Conservation (phyloP, 1,284 basidiomycete genomes). For the Cutaneotrichosporon sp. region DNA sequence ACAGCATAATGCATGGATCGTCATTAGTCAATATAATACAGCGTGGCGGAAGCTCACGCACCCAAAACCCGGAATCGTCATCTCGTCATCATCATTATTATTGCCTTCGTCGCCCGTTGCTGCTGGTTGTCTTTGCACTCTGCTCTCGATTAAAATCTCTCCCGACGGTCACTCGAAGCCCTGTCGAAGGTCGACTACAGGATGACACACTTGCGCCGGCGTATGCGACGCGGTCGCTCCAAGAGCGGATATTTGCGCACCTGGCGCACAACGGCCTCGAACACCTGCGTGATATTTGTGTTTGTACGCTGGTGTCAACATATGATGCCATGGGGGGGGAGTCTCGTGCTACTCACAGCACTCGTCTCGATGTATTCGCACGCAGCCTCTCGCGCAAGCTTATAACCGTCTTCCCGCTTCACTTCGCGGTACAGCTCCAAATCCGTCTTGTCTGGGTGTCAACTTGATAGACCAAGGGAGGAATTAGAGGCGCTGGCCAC, state of each 20-base stretch:
- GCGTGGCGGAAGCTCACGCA: no score
- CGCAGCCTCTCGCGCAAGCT: conserved; percentile 21
- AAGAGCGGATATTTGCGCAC: conserved; percentile 14
- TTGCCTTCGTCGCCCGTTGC: no score
- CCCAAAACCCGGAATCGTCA: no score
- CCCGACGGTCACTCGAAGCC: neutral
- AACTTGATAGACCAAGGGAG: neutral
- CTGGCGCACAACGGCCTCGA: conserved; percentile 28
- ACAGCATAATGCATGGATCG: no score
- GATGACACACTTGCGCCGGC: conserved; percentile 24
- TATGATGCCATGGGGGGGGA: no score
- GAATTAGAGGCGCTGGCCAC: no score
- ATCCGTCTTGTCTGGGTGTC: conserved; percentile 35
- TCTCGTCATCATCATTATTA: no score
- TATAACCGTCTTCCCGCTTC: conserved; percentile 16
- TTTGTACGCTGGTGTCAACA: conserved; percentile 19
- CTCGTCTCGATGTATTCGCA: conserved; percentile 36
- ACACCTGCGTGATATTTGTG: conserved; percentile 23
- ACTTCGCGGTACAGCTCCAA: conserved; percentile 33
- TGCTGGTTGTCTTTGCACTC: no score
- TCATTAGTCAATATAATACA: no score
- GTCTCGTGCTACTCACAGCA: conserved; percentile 25
- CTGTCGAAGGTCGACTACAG: conserved; percentile 8
- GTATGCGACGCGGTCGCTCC: neutral
- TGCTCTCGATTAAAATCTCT: neutral